Base-by-base conservation (phyloP, 257 asterid species). In the Solanum sejunctum region DNA sequence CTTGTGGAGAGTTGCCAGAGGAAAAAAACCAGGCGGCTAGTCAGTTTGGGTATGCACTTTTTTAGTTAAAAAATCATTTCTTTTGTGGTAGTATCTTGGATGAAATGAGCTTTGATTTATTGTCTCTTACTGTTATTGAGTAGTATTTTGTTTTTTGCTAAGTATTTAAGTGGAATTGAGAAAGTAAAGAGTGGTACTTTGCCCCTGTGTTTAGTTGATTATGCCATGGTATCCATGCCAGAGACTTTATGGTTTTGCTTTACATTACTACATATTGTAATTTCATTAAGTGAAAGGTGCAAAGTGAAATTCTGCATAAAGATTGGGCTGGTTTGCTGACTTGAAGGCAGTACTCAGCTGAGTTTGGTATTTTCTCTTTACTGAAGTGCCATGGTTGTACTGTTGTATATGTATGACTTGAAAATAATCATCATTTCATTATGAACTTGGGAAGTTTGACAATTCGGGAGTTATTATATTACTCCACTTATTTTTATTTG, bases 1-100 rank as follows among this genome's bases (percentile, higher is more conserved):
- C 88, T 96, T 80, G 96, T 91, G 55, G 95, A 92, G 84, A 88
- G 89, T 84, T 95, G 90, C 81, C 97, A 92, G 81, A 91, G 97
- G 92, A 93, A 88, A 81, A 92, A 84, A 81, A 89, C 95, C 28
- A 95, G 94, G 89, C 90, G 90, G 86, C 98, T 95, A 92, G 89
- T 96, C 43, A 95, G 95, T 94, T 88, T 95, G 86, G 99, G 98
- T 95, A 83, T 70, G 81, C 80, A 67, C 60, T 56, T 61, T 9
- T 78, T 12, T 28, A 2, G 5, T 5, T 3, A 39, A 67, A 67
- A 78, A 45, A 77, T 51, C 17, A 5, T 77, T 10, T 26, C 47
- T 52, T 1, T 52, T 51, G 47, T 77, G 81, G 47, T 69, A 47
- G 63, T 83, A 8, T 43, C n/a, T 67, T 83, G 39, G n/a, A 36